A percentile compares a stretch with the other conserved stretches of the same genome.
These are phyloP conservation scores for Scedosporium boydii DNA, from an alignment of 2,329 filamentous ascomycete species.

Conservation along the genomic window DNA sequence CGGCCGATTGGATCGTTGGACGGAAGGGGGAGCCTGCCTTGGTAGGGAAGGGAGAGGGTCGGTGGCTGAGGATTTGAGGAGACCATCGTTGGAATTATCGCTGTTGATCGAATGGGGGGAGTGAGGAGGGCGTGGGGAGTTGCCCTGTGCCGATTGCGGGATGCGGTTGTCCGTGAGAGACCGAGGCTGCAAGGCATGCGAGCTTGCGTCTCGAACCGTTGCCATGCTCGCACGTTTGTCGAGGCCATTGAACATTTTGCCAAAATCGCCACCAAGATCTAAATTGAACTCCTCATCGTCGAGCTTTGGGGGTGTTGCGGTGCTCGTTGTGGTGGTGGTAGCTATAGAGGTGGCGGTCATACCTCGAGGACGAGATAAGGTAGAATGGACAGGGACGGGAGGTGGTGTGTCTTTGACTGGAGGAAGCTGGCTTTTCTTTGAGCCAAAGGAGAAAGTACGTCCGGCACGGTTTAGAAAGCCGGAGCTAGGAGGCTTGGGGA, in stretches of 20 bases:
- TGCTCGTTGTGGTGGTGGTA: slow-evolving; percentile 37
- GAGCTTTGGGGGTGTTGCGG: slow-evolving; percentile 40
- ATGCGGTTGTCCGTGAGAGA: slow-evolving; percentile 33
- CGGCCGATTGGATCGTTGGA: slow-evolving; percentile 17
- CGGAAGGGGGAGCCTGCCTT: slow-evolving; percentile 9
- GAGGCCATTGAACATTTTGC: slow-evolving; percentile 45
- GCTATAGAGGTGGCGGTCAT: slow-evolving; percentile 26
- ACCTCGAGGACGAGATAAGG: slow-evolving; percentile 21
- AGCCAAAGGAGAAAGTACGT: slow-evolving; percentile 51
- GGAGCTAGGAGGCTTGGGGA: slow-evolving; percentile 37
- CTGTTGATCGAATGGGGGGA: slow-evolving; percentile 41
- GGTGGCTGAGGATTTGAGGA: slow-evolving; percentile 29
- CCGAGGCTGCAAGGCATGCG: slow-evolving; percentile 26
- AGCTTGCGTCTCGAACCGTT: slow-evolving; percentile 14
- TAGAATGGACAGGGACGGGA: slow-evolving; percentile 20
- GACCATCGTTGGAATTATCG: slow-evolving; percentile 38
- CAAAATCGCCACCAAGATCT: slow-evolving; percentile 49
- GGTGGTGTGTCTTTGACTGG: slow-evolving; percentile 19
- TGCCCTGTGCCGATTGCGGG: slow-evolving; percentile 33
- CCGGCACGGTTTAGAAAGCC: slow-evolving; percentile 47
- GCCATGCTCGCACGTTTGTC: slow-evolving; percentile 43
- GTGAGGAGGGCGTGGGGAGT: slow-evolving; percentile 28
- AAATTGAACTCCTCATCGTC: slow-evolving; percentile 33
- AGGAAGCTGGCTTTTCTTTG: slow-evolving; percentile 35
- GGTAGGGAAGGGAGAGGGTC: slow-evolving; percentile 24